These are phyloP conservation scores for Rosellinia necatrix DNA, from an alignment of 2,329 filamentous ascomycete genomes.

Conservation along the genomic window DNA sequence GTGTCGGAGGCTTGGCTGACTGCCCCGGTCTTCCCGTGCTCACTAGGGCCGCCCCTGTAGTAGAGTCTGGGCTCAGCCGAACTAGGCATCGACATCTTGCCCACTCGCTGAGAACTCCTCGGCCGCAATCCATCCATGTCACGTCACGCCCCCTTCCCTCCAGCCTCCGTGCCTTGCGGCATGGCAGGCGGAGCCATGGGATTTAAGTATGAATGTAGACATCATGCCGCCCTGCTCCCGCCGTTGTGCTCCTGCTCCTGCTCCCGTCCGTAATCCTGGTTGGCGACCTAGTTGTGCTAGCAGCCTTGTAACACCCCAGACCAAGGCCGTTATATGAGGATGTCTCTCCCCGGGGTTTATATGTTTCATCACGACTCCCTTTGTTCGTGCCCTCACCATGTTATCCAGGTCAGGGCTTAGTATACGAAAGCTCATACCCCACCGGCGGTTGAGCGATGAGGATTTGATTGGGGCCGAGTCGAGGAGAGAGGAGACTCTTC, in stretches of 20 bases:
- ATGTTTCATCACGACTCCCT: constrained; percentile 36
- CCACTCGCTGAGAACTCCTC: constrained; percentile 10
- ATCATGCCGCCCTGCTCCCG: constrained; percentile 26
- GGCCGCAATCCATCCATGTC: constrained; percentile 32
- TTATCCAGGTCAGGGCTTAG: constrained; percentile 47
- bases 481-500: constrained; percentile 20
- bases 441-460: constrained; percentile 37
- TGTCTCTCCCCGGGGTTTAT: constrained; percentile 32
- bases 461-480: constrained; percentile 34
- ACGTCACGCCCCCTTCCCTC: constrained; percentile 28
- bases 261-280: constrained; percentile 20
- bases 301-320: constrained; percentile 37
- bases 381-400: constrained; percentile 42
- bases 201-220: constrained; percentile 31
- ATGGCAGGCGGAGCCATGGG: constrained; percentile 33
- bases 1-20: constrained; percentile 26
- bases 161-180: constrained; percentile 2
- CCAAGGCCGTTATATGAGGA: constrained; percentile 37
- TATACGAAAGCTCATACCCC: constrained; percentile 50
- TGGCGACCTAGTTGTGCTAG: constrained; percentile 10
- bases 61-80: constrained; percentile 20
- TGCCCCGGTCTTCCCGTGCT: constrained; percentile 25
- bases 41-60: constrained; percentile 28
- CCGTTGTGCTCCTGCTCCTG: constrained; percentile 5
- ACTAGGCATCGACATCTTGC: constrained; percentile 23